Evolutionary conservation across 2,329 filamentous ascomycete genomes (phyloP), one percentile per base, ranked within the genome.

Genomic region (Fusarium marasasianum): DNA sequence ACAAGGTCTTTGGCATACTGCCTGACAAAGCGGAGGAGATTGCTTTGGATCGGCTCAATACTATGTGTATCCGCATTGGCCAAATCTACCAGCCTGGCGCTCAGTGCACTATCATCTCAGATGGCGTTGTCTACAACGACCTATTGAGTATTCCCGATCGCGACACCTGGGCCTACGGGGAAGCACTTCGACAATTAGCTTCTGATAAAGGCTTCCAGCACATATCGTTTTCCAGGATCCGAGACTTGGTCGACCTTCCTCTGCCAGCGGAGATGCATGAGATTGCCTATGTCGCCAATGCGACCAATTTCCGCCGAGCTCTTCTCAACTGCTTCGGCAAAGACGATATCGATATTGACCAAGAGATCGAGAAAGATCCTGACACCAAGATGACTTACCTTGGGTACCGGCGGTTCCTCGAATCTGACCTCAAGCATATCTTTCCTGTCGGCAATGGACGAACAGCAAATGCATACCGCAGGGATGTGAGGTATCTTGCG

Each of bases 91-190:
- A 47, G 1, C 79, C 80, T 9, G 80, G 80, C 4, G 80, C 80
- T 3, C 47, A 71, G 17, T 64, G 78, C 5, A 83, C 82, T 24
- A 88, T 89, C 43, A 83, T 87, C 15, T 88, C 87, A 0, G 87
- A 89, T 72, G 87, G 87, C 0, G 80, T 89, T 22, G 84, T 86
- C 2, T 89, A 89, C 50, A 89, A 88, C 65, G 87, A 88, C 50
- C 77, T 89, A 1, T 76, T 89, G 20, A 81, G 84, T 13, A 85
- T 88, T 4, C 80, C 86, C 0, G 85, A 87, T 43, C 80, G 78
- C 20, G 81, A 88, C 22, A 84, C 84, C 0, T 89, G 86, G 86
- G 81, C 80, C 5, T 88, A 88, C 51, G 86, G 87, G 18, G 81
- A 87, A 70, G 80, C 81, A 2, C 78, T 86, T 1, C 82, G 86